Base-by-base conservation (phyloP, 1,284 basidiomycete genomes). In the Leccinum idahoense region DNA sequence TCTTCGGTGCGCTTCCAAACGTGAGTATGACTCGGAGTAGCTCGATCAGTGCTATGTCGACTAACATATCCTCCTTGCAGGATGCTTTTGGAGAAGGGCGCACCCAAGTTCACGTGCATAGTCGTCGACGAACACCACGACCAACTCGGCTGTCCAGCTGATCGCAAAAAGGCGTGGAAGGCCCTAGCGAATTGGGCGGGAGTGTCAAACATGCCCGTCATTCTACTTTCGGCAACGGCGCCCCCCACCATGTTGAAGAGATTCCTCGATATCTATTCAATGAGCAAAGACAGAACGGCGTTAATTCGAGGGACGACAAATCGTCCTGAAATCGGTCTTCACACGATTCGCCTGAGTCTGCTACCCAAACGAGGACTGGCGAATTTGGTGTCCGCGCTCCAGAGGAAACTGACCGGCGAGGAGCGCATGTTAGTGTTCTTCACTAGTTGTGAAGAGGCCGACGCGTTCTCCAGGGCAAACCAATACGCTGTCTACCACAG, bases 121-220 rank as follows among this genome's bases (percentile, higher is more conserved):
- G 29, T 64, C 12, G 14, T 64, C 1, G 49, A 64, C 3, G 55
- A 64, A 39, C 56, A 61, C 29, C 63, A 64, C 2, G 58, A 64
- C 15, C 37, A 35, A n/a, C 39, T 63, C 1, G 14, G 15, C 29
- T 63, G 57, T 18, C 62, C 57, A 1, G 12, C 20, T 7, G 63
- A 59, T 5, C 11, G 51, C 6, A 7, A 8, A 7, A 23, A 11
- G 2, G 51, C 41, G 0, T 64, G 63, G 63, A 54, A 14, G 2
- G 4, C 0, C 4, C 49, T 64, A 1, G 41, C 62, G 0, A 12
- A 37, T n/a, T n/a, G 7, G 10, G 46, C 35, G 10, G 26, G 58
- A 14, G 0, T 3, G 1, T 26, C 55, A 41, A 15, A 39, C 7
- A 56, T 55, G 14, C 8, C 57, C 1, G 32, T 64, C 5, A 23